Conservation (phyloP, 495 filamentous ascomycete genomes). For the Copromyces sp. region DNA sequence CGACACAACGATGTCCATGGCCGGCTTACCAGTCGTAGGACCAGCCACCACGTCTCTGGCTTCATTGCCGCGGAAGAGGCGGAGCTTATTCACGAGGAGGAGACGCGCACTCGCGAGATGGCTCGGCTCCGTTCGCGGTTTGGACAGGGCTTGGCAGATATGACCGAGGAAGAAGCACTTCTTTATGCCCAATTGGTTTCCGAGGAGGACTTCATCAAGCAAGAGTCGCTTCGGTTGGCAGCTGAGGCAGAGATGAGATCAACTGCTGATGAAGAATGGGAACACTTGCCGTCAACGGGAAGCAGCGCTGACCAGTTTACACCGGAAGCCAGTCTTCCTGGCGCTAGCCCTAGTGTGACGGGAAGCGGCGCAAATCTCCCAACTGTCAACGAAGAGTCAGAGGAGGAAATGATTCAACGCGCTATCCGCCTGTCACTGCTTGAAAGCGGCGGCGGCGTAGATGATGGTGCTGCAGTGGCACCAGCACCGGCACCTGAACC, state of each 20-base stretch:
- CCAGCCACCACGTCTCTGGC: slow-evolving; percentile 40
- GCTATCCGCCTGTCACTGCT: slow-evolving; percentile 71
- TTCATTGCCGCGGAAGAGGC: slow-evolving; percentile 74
- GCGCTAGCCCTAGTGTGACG: slow-evolving; percentile 22
- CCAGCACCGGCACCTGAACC: neutral
- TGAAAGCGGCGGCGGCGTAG: slow-evolving; percentile 31
- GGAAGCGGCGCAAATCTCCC: slow-evolving; percentile 3
- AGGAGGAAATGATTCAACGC: slow-evolving; percentile 62
- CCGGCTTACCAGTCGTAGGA: slow-evolving; percentile 27
- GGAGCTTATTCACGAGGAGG: slow-evolving; percentile 69
- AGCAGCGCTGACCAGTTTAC: slow-evolving; percentile 38
- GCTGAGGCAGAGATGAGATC: slow-evolving; percentile 39
- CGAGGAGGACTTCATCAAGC: slow-evolving; percentile 58
- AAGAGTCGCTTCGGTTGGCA: slow-evolving; percentile 46
- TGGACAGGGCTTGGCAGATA: slow-evolving; percentile 65
- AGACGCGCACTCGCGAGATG: slow-evolving; percentile 40
- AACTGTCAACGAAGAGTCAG: slow-evolving; percentile 32
- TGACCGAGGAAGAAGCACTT: slow-evolving; percentile 80
- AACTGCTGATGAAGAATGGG: slow-evolving; percentile 32
- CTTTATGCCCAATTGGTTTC: slow-evolving; percentile 84
- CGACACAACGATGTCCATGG: slow-evolving; percentile 36
- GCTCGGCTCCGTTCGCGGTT: slow-evolving; percentile 69
- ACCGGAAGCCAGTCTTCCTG: slow-evolving; percentile 40
- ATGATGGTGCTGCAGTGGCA: slow-evolving; percentile 23
- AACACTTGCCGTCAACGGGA: slow-evolving; percentile 36